These are phyloP conservation scores for Tricholoma saponaceum DNA, from an alignment of 768 basidiomycete species.

Conservation along the genomic window DNA sequence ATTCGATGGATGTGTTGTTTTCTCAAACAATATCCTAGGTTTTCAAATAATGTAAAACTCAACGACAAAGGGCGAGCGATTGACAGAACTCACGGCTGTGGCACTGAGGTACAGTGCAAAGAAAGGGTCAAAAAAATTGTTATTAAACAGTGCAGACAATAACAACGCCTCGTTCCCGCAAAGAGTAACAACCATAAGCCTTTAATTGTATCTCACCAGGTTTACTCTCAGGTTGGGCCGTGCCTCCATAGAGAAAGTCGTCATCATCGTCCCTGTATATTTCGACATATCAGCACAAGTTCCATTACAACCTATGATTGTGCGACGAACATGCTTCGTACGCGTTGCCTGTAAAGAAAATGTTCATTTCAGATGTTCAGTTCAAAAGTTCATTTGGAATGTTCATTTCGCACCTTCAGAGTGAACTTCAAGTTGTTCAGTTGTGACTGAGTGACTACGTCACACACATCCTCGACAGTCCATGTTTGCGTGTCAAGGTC, in stretches of 20 bases:
- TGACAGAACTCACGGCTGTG: slow-evolving; percentile 56
- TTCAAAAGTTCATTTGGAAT: background rate
- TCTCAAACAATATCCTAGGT: slow-evolving; percentile 31
- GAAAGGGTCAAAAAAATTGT: slow-evolving; percentile 35
- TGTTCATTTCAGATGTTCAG: background rate
- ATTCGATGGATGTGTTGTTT: slow-evolving; percentile 40
- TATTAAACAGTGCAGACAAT: slow-evolving; percentile 27
- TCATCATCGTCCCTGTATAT: slow-evolving; percentile 70
- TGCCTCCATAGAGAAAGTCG: slow-evolving; percentile 71
- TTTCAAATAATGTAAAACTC: slow-evolving; percentile 9
- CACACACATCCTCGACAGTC: slow-evolving; percentile 11
- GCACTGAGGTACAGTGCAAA: slow-evolving; percentile 44
- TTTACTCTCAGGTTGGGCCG: slow-evolving; percentile 30
- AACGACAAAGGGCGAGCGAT: slow-evolving; percentile 10
- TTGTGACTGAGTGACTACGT: slow-evolving; percentile 10
- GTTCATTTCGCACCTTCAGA: background rate
- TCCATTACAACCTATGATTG: background rate
- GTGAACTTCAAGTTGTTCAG: background rate
- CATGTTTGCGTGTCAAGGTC: slow-evolving; percentile 20
- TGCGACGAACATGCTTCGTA: slow-evolving; percentile 12
- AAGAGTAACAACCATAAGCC: slow-evolving; percentile 13
- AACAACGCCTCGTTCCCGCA: slow-evolving; percentile 21
- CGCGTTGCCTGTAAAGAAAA: background rate
- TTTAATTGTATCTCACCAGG: slow-evolving; percentile 42
- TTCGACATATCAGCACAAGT: background rate